phyloP scores from a whole-genome alignment of 2,329 filamentous ascomycete species.

The Juglanconis juglandina region DNA sequence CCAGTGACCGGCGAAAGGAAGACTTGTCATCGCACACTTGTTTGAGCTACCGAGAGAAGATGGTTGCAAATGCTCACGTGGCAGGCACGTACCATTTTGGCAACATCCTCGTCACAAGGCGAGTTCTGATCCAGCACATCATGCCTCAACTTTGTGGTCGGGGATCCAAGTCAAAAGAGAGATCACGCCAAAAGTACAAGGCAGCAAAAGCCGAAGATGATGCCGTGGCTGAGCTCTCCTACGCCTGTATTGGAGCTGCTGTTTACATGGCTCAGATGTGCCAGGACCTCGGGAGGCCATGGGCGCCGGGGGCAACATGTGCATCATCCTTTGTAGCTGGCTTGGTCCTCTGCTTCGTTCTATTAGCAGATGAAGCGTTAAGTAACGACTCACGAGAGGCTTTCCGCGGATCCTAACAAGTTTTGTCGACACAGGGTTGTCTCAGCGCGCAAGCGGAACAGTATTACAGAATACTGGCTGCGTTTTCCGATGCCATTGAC shows the following conservation, averaged over 20 bases:
- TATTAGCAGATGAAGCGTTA: conserved; percentile 18
- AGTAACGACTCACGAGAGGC: conserved; percentile 18
- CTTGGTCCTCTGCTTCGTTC: conserved; percentile 16
- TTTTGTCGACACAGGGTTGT: conserved; percentile 1
- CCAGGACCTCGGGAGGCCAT: conserved; percentile 9
- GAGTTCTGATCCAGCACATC: conserved; percentile 18
- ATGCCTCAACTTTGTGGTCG: conserved; percentile 10
- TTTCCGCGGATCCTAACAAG: conserved; percentile 13
- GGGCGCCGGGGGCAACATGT: conserved; percentile 20
- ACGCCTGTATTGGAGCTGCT: conserved; percentile 20
- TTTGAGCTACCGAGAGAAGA: conserved; percentile 4
- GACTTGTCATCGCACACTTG: not conserved
- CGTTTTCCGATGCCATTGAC: conserved; percentile 20
- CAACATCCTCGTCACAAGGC: conserved; percentile 21
- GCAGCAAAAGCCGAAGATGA: not conserved
- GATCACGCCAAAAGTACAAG: not conserved
- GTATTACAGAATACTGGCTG: conserved; percentile 19
- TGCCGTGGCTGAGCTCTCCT: conserved; percentile 15
- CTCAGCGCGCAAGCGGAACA: conserved; percentile 21
- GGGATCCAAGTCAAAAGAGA: not conserved
- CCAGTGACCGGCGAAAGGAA: conserved; percentile 2
- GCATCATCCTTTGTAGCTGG: conserved; percentile 17
- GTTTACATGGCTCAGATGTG: conserved; percentile 21
- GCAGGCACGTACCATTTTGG: conserved; percentile 23
- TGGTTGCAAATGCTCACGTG: conserved; percentile 20